A percentile compares a stretch with the other conserved stretches of the same genome.
phyloP scores from a whole-genome alignment of 768 basidiomycete genomes.

The Kwoniella botswanensis region DNA sequence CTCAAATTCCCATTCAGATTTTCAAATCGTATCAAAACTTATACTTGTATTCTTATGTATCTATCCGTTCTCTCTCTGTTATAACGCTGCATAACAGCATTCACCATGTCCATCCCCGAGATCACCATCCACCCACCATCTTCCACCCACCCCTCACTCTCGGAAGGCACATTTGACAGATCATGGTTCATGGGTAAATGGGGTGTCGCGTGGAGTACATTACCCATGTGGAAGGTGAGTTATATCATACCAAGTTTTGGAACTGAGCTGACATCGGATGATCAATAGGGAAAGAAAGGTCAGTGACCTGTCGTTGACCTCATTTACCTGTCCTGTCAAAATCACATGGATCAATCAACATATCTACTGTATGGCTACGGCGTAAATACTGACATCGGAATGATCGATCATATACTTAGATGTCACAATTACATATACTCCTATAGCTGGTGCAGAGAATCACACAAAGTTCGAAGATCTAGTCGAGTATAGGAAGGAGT shows the following conservation, averaged over 20 bases:
- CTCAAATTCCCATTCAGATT: not conserved
- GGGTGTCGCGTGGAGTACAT: conserved; percentile 60
- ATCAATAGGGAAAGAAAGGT: conserved; percentile 57
- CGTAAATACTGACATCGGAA: not conserved
- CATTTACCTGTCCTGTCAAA: not conserved
- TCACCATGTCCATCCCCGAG: conserved; percentile 1
- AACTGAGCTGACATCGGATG: not conserved
- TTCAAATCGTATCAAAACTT: not conserved
- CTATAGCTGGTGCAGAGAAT: conserved; percentile 32
- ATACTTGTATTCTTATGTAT: too few species aligned
- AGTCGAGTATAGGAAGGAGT: conserved; percentile 58
- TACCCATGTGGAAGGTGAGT: conserved; percentile 62
- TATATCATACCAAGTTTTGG: too few species aligned
- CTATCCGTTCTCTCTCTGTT: not conserved
- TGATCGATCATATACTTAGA: conserved; percentile 33
- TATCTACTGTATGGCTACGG: too few species aligned
- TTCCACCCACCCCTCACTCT: conserved; percentile 43
- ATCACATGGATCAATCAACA: not conserved
- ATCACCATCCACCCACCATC: conserved; percentile 41
- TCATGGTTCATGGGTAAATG: conserved; percentile 56
- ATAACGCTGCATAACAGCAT: not conserved
- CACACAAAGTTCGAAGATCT: conserved; percentile 56
- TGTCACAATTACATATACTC: conserved; percentile 60
- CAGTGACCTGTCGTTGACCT: not conserved
- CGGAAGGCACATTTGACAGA: conserved; percentile 40